Conservation (phyloP, 2,329 filamentous ascomycete genomes). For the Phaeophleospora eucalypticola region DNA sequence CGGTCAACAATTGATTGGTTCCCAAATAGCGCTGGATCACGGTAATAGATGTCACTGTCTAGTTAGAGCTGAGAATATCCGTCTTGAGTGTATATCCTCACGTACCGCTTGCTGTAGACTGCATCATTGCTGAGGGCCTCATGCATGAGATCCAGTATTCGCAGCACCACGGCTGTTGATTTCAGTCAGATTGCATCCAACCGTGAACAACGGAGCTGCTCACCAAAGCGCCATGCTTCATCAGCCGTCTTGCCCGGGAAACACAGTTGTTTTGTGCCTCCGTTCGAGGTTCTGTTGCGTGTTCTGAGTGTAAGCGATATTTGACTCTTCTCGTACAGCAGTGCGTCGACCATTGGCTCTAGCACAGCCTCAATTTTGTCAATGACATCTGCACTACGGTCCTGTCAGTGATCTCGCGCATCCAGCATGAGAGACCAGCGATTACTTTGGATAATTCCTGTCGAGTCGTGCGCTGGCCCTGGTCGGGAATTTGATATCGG, state of each 20-base stretch:
- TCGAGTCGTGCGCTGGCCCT: too few relatives aligned
- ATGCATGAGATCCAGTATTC: constrained; percentile 54
- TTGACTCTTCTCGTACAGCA: constrained; percentile 42
- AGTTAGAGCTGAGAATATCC: too few relatives aligned
- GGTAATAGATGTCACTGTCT: constrained; percentile 72
- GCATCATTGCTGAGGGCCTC: constrained; percentile 47
- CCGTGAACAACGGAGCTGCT: too few relatives aligned
- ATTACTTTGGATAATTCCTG: constrained; percentile 10
- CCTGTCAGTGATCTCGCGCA: background rate
- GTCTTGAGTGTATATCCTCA: too few relatives aligned
- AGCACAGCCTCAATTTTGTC: constrained; percentile 55
- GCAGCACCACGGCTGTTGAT: constrained; percentile 48
- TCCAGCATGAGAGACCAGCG: background rate
- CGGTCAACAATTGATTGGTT: constrained; percentile 65
- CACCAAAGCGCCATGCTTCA: constrained; percentile 58
- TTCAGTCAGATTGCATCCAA: constrained; percentile 10
- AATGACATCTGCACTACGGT: constrained; percentile 36
- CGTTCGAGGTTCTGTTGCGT: constrained; percentile 4
- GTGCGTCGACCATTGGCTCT: constrained; percentile 47
- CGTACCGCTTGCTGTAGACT: constrained; percentile 55
- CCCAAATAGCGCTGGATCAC: constrained; percentile 66
- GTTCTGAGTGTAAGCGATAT: constrained; percentile 48
- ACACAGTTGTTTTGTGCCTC: constrained; percentile 28
- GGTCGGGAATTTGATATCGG: too few relatives aligned
- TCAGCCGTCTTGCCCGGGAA: constrained; percentile 54